Evolutionary conservation across 768 basidiomycete genomes (phyloP).

Genomic region (Tylopilus plumbeoviolaceoides): DNA sequence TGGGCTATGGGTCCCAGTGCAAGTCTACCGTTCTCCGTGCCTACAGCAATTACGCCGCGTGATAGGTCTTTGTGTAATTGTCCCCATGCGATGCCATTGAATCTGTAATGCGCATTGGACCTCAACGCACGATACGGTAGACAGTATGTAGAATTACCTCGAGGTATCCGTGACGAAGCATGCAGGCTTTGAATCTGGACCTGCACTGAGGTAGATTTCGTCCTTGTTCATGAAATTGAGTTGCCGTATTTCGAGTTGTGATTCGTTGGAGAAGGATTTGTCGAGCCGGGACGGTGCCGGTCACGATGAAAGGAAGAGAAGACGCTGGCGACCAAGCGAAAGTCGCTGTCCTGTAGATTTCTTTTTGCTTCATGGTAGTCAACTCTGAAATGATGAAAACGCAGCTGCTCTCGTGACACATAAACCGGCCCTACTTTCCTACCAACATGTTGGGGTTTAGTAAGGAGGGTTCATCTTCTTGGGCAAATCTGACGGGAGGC

Average conservation of each 20-base stretch:
- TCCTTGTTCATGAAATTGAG: conserved; percentile 79
- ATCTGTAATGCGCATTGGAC: conserved; percentile 43
- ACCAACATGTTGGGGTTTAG: too few species aligned
- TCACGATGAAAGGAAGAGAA: conserved; percentile 79
- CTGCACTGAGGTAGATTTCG: conserved; percentile 63
- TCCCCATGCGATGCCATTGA: conserved; percentile 95
- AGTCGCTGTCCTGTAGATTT: conserved; percentile 83
- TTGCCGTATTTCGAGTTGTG: conserved; percentile 92
- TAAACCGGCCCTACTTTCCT: not conserved
- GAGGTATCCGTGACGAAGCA: conserved; percentile 69
- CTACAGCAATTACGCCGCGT: conserved; percentile 86
- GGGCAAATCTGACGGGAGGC: too few species aligned
- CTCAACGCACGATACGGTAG: conserved; percentile 13
- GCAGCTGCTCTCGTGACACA: not conserved
- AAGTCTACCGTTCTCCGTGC: conserved; percentile 94
- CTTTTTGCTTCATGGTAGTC: conserved; percentile 61
- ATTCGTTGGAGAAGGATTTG: conserved; percentile 93
- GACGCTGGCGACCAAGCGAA: conserved; percentile 84
- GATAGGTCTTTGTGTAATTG: conserved; percentile 56
- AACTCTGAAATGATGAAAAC: not conserved
- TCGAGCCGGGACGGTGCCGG: conserved; percentile 94
- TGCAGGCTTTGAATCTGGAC: conserved; percentile 56
- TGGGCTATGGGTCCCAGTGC: conserved; percentile 84
- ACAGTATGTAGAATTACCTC: conserved; percentile 39
- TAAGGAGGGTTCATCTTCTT: too few species aligned